Evolutionary conservation across 2,329 filamentous ascomycete genomes (phyloP).

Genomic region (Karstenula rhodostoma): DNA sequence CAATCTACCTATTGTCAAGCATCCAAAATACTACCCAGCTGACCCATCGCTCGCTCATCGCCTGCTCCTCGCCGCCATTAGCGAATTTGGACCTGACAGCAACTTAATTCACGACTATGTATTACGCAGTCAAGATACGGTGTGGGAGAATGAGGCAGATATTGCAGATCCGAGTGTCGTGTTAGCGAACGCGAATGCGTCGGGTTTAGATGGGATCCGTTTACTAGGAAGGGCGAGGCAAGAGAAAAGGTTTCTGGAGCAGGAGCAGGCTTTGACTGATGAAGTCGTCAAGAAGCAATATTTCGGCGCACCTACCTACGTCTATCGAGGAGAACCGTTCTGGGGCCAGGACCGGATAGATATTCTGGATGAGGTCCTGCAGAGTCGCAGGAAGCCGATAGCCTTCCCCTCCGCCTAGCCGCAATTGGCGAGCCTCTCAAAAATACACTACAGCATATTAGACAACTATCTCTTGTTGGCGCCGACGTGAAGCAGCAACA

Average conservation of each 20-base stretch:
- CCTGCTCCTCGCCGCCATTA: conserved; percentile 32
- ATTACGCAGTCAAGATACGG: conserved; percentile 12
- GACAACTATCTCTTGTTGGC: too few species aligned
- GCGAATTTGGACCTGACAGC: conserved; percentile 16
- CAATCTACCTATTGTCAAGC: conserved; percentile 34
- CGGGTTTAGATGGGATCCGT: conserved; percentile 10
- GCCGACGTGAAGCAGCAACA: too few species aligned
- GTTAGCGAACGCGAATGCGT: conserved; percentile 4
- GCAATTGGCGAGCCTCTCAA: not conserved
- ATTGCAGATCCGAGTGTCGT: conserved; percentile 15
- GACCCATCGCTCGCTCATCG: conserved; percentile 43
- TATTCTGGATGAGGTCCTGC: conserved; percentile 32
- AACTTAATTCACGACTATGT: conserved; percentile 16
- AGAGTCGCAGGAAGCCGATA: conserved; percentile 25
- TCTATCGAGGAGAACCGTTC: conserved; percentile 30
- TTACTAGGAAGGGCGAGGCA: conserved; percentile 11
- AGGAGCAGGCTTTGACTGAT: conserved; percentile 3
- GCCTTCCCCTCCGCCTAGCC: not conserved
- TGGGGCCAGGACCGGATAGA: conserved; percentile 38
- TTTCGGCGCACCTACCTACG: conserved; percentile 34
- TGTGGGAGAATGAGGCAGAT: conserved; percentile 19
- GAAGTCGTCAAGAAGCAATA: conserved; percentile 8
- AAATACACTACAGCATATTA: not conserved
- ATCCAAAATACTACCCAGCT: conserved; percentile 25
- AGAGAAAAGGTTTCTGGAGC: conserved; percentile 11